Percentiles rank a stretch among this genome's conserved stretches.
Conservation (phyloP, 495 filamentous ascomycete genomes). For the Trichoderma virens region DNA sequence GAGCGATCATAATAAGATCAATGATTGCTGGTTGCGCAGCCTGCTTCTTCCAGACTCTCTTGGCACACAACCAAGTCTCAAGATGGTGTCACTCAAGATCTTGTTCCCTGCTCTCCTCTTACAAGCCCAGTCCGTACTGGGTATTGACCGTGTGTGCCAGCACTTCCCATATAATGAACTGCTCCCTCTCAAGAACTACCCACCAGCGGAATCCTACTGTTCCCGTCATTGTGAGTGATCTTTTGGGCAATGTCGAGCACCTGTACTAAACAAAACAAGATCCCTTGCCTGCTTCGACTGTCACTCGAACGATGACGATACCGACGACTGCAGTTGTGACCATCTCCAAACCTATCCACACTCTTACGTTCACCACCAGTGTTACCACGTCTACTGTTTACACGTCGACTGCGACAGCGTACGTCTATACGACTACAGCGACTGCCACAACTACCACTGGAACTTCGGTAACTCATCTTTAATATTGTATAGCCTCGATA, state of each 20-base stretch:
- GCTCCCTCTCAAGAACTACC: background rate
- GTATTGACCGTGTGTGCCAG: background rate
- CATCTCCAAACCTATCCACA: background rate
- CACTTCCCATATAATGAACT: background rate
- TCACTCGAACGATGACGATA: background rate
- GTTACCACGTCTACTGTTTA: background rate
- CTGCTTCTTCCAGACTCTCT: background rate
- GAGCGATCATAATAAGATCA: background rate
- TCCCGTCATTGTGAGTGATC: background rate
- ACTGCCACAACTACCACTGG: background rate
- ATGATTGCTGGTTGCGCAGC: background rate
- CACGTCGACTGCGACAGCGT: background rate
- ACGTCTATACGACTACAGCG: background rate
- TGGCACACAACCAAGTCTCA: background rate
- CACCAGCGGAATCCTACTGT: background rate
- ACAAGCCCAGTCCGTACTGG: background rate
- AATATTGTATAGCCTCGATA: too few relatives aligned
- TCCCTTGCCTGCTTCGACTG: background rate
- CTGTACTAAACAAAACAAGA: background rate
- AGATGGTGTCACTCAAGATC: background rate
- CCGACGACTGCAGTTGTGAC: background rate
- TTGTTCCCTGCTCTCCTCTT: background rate
- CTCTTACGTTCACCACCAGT: background rate
- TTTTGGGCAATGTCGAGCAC: background rate
- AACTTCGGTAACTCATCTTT: background rate